phyloP scores from a whole-genome alignment of 73 alveolate genomes.

The Stentor roeselii region DNA sequence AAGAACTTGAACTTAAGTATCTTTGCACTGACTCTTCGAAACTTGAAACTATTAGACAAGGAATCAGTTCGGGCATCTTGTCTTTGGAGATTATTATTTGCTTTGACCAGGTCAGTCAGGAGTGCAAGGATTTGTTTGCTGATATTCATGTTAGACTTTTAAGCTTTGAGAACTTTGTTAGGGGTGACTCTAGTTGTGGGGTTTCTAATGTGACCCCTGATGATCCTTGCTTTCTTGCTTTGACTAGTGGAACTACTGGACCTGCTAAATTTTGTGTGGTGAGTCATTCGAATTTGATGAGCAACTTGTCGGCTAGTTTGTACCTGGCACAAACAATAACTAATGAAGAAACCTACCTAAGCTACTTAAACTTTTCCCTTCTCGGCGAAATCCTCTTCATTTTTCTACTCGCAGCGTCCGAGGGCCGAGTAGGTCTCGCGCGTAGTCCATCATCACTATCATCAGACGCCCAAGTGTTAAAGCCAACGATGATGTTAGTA shows the following conservation, averaged over 20 bases:
- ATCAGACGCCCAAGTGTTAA: neutral
- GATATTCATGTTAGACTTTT: neutral
- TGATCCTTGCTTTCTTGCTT: neutral
- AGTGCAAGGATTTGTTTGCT: neutral
- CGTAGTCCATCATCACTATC: neutral
- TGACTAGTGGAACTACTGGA: neutral
- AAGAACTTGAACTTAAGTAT: neutral
- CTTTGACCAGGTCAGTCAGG: neutral
- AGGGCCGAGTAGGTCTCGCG: neutral
- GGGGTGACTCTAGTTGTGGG: neutral
- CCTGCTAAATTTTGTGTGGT: neutral
- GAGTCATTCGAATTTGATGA: neutral
- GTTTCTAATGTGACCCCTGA: neutral
- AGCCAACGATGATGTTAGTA: neutral
- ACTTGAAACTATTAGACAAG: neutral
- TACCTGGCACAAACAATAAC: neutral
- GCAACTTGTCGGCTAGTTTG: neutral
- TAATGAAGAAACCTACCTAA: neutral
- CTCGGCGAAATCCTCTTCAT: neutral
- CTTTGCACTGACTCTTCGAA: neutral
- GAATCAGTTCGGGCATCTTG: neutral
- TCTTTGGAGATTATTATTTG: neutral
- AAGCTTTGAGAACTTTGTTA: neutral
- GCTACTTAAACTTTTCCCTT: neutral
- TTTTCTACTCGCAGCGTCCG: neutral